Conservation (phyloP, 306 rosid genomes). For the Leucaena leucocephala region DNA sequence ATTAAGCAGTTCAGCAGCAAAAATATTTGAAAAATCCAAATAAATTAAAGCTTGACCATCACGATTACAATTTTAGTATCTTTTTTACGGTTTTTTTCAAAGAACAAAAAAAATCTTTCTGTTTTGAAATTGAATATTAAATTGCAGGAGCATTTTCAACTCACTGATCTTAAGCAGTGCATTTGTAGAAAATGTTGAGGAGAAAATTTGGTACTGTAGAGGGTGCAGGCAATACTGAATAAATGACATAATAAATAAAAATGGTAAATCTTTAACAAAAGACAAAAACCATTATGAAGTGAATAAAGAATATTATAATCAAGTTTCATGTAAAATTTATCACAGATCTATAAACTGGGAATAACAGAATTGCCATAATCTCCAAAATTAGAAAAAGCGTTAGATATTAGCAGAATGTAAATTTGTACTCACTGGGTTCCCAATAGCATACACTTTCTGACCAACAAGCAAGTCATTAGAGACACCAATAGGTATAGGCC, state of each 20-base stretch:
- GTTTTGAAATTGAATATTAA: not conserved
- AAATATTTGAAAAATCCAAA: not conserved
- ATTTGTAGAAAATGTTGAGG: not conserved
- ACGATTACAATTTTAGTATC: not conserved
- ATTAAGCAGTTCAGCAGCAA: not conserved
- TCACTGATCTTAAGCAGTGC: not conserved
- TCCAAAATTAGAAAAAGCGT: not conserved
- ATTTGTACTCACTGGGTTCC: conserved; percentile 1
- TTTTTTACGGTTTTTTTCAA: not conserved
- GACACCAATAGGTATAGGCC: not conserved
- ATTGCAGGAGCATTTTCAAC: not conserved
- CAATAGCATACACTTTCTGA: not conserved
- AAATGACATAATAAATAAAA: not conserved
- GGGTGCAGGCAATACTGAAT: not conserved
- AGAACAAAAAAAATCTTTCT: not conserved
- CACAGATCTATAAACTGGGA: not conserved
- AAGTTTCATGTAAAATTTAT: not conserved
- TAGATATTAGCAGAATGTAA: not conserved
- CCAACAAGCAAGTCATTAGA: conserved; percentile 1
- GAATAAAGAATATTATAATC: not conserved
- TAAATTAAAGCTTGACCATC: not conserved
- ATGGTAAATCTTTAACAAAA: not conserved
- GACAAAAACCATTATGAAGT: not conserved
- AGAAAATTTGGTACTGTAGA: not conserved
- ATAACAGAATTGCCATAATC: not conserved